These are phyloP conservation scores for Ceratocystis colombiana DNA, from an alignment of 2,329 filamentous ascomycete genomes.

Conservation along the genomic window DNA sequence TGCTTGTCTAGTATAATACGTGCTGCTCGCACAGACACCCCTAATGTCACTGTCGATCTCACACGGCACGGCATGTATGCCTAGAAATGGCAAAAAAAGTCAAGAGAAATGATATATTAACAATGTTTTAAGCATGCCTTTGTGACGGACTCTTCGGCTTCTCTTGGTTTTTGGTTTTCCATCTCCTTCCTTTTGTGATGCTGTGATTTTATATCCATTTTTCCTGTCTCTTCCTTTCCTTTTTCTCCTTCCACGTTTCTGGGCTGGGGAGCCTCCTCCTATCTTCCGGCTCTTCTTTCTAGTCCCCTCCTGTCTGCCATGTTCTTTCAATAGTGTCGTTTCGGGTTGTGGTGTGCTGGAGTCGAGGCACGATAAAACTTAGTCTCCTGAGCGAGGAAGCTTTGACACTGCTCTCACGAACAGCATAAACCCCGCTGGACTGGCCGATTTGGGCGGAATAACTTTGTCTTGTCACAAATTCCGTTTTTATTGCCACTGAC, in stretches of 20 bases:
- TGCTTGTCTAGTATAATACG: not conserved
- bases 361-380: not conserved
- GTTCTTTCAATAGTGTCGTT: conserved; percentile 8
- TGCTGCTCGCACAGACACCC: conserved; percentile 9
- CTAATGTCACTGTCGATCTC: conserved; percentile 14
- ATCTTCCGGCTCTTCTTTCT: not conserved
- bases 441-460: too few species aligned
- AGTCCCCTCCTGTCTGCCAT: too few species aligned
- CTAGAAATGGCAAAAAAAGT: not conserved
- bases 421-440: too few species aligned
- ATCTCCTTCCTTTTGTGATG: not conserved
- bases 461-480: not conserved
- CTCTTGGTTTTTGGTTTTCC: not conserved
- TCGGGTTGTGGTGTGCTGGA: not conserved
- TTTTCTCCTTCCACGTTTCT: not conserved
- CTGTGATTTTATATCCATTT: not conserved
- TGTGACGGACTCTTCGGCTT: not conserved
- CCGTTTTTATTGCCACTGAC: too few species aligned
- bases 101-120: not conserved
- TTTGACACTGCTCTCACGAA: not conserved
- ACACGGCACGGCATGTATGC: conserved; percentile 5
- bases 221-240: not conserved
- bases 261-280: not conserved
- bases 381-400: not conserved
- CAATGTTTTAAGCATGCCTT: not conserved